A percentile compares a stretch with the other conserved stretches of the same genome.
Conservation (phyloP, 495 filamentous ascomycete species). For the Copromyces sp. region DNA sequence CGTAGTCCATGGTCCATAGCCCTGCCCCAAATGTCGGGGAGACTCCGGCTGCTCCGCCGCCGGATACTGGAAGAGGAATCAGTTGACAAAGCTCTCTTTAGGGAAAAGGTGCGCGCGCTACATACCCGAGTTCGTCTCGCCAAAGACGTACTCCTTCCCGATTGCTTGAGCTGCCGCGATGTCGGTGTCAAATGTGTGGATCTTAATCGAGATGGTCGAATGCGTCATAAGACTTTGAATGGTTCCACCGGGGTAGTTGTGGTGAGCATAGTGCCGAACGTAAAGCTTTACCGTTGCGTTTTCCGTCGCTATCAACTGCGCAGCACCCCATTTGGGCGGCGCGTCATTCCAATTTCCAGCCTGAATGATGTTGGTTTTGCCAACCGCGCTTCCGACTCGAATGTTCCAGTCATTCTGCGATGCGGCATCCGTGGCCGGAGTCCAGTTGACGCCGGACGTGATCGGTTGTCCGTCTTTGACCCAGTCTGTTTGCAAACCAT, state of each 20-base stretch:
- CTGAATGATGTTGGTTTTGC: conserved; percentile 37
- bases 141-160: conserved; percentile 46
- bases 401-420: conserved; percentile 48
- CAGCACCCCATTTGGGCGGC: conserved; percentile 41
- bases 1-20: conserved; percentile 53
- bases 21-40: conserved; percentile 49
- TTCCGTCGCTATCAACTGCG: conserved; percentile 34
- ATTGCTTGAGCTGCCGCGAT: conserved; percentile 33
- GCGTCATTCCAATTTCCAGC: conserved; percentile 49
- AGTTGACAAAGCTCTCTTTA: not conserved
- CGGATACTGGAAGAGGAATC: conserved; percentile 23
- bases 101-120: not conserved
- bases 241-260: conserved; percentile 50
- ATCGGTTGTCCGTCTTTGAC: conserved; percentile 39
- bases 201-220: conserved; percentile 25
- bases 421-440: conserved; percentile 38
- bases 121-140: conserved; percentile 50
- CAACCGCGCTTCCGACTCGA: conserved; percentile 39
- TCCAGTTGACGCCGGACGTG: conserved; percentile 41
- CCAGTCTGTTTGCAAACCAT: conserved; percentile 24
- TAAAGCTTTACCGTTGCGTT: conserved; percentile 40
- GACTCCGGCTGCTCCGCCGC: conserved; percentile 40
- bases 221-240: conserved; percentile 44
- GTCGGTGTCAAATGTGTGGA: conserved; percentile 40
- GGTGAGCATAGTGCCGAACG: conserved; percentile 45